Percentiles rank a stretch among this genome's conserved stretches.
Conservation (phyloP, 2,329 filamentous ascomycete genomes). For the Penicillium olsonii region DNA sequence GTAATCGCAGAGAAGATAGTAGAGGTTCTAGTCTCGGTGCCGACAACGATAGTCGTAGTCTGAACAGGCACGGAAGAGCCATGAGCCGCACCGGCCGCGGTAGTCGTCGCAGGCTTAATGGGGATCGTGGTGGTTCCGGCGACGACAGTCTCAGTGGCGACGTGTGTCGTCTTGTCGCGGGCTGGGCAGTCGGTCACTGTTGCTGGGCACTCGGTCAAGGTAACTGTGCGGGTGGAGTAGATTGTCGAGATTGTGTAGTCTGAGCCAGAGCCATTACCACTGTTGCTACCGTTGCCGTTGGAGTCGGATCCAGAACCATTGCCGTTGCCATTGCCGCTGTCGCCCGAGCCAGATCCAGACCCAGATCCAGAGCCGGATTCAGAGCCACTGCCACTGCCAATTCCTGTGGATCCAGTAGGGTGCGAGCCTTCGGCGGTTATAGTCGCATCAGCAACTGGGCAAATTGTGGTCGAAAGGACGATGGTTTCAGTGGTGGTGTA, state of each 20-base stretch:
- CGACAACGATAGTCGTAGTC: not conserved
- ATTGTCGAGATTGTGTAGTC: constrained; percentile 14
- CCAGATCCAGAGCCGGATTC: no score
- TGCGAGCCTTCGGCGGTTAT: not conserved
- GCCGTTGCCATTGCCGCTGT: not conserved
- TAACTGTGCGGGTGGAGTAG: constrained; percentile 12
- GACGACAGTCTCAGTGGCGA: constrained; percentile 22
- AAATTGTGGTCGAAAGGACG: constrained; percentile 23
- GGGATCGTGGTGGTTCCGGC: constrained; percentile 15
- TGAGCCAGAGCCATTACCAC: not conserved
- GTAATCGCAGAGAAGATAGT: not conserved
- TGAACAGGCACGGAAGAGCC: not conserved
- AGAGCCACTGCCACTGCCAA: not conserved
- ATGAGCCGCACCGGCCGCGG: not conserved
- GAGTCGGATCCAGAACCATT: not conserved
- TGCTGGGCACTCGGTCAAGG: constrained; percentile 17
- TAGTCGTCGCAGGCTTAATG: not conserved
- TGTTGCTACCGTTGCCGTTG: not conserved
- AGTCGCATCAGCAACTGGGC: constrained; percentile 14
- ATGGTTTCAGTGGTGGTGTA: constrained; percentile 22
- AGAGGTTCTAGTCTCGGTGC: not conserved
- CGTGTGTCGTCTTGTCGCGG: constrained; percentile 13
- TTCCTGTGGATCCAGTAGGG: not conserved
- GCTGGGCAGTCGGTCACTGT: constrained; percentile 18
- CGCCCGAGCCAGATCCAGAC: not conserved